Evolutionary conservation across 2,329 filamentous ascomycete species (phyloP).

Genomic region (Sphaerulina populicola): DNA sequence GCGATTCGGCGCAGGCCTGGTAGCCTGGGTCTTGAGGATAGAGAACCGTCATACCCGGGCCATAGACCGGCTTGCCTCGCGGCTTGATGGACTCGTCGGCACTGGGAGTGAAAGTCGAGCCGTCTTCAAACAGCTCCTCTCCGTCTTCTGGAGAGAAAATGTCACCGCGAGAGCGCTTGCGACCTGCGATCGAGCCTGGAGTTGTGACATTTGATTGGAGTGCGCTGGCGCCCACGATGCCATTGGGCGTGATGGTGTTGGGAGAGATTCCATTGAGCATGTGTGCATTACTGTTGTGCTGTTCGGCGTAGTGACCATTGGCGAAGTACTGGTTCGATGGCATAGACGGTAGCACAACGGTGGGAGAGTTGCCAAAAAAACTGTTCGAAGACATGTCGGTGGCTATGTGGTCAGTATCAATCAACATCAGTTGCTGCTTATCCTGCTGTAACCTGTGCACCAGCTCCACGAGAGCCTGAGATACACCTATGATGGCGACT

Average conservation of each 20-base stretch:
- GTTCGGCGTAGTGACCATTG: slow-evolving; percentile 23
- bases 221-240: slow-evolving; percentile 4
- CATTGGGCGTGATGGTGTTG: slow-evolving; percentile 19
- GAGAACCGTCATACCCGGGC: slow-evolving; percentile 64
- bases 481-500: slow-evolving; percentile 25
- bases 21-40: slow-evolving; percentile 54
- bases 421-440: slow-evolving; percentile 27
- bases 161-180: slow-evolving; percentile 70
- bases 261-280: slow-evolving; percentile 21
- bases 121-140: slow-evolving; percentile 43
- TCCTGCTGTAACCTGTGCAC: slow-evolving; percentile 22
- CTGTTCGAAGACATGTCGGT: slow-evolving; percentile 25
- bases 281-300: slow-evolving; percentile 14
- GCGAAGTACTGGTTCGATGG: slow-evolving; percentile 32
- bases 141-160: slow-evolving; percentile 53
- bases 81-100: slow-evolving; percentile 45
- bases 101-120: slow-evolving; percentile 37
- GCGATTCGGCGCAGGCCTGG: slow-evolving; percentile 50
- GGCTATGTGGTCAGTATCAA: slow-evolving; percentile 28
- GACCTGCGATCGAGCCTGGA: slow-evolving; percentile 45
- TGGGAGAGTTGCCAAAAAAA: slow-evolving; percentile 43
- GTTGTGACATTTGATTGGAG: slow-evolving; percentile 23
- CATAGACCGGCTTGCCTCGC: slow-evolving; percentile 60
- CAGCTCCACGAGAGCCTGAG: slow-evolving; percentile 24
- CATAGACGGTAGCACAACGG: slow-evolving; percentile 40